Evolutionary conservation across 768 basidiomycete species (phyloP).

Genomic region (Leccinum barrowsii): DNA sequence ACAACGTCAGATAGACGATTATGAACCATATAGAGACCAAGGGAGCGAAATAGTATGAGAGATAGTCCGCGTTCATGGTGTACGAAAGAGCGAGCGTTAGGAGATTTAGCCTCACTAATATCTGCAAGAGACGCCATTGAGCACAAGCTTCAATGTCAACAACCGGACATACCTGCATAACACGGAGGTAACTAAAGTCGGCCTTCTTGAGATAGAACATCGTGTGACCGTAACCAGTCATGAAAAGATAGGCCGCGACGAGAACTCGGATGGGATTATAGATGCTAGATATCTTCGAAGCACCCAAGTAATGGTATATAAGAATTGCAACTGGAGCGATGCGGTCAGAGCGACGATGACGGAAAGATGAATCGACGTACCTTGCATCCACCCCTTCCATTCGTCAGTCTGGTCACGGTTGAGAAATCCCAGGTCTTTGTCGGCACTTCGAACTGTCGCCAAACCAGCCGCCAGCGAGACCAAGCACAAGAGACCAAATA

Average conservation of each 20-base stretch:
- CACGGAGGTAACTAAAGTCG: slow-evolving; percentile 75
- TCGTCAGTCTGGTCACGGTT: slow-evolving; percentile 94
- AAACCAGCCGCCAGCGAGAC: slow-evolving; percentile 55
- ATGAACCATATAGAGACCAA: slow-evolving; percentile 90
- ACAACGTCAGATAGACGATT: slow-evolving; percentile 80
- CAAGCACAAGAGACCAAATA: slow-evolving; percentile 61
- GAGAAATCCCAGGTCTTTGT: slow-evolving; percentile 84
- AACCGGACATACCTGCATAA: slow-evolving; percentile 54
- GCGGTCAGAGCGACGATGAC: neutral
- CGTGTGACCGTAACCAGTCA: slow-evolving; percentile 91
- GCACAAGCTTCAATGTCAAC: neutral
- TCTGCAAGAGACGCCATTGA: slow-evolving; percentile 35
- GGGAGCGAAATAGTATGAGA: slow-evolving; percentile 88
- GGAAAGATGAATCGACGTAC: slow-evolving; percentile 39
- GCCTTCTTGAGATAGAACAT: slow-evolving; percentile 88
- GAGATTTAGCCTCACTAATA: slow-evolving; percentile 79
- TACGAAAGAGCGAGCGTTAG: slow-evolving; percentile 81
- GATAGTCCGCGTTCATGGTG: slow-evolving; percentile 89
- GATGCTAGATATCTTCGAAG: slow-evolving; percentile 88
- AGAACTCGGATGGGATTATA: slow-evolving; percentile 89
- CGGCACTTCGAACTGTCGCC: slow-evolving; percentile 60
- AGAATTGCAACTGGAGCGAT: slow-evolving; percentile 67
- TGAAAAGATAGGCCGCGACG: slow-evolving; percentile 87
- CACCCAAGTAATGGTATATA: slow-evolving; percentile 89
- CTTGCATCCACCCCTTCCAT: slow-evolving; percentile 99